phyloP scores from a whole-genome alignment of 805 yeast genomes.

The Yamadazyma scolyti region DNA sequence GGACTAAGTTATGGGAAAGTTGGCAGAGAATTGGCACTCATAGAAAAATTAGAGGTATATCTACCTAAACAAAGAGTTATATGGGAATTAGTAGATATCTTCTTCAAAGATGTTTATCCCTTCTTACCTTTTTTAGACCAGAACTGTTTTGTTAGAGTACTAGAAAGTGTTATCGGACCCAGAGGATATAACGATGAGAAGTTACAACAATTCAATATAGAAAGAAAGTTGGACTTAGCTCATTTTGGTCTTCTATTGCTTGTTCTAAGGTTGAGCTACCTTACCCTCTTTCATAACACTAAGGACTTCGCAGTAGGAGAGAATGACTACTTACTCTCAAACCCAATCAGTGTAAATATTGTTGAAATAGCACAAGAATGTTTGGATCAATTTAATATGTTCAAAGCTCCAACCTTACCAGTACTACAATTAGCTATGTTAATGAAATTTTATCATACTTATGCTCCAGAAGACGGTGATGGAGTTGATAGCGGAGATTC shows the following conservation, averaged over 20 bases:
- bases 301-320: constrained; percentile 24
- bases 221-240: constrained; percentile 39
- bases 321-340: constrained; percentile 33
- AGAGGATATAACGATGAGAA: constrained; percentile 20
- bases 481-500: constrained; percentile 39
- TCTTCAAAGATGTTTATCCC: constrained; percentile 42
- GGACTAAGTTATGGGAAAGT: constrained; percentile 31
- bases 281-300: constrained; percentile 34
- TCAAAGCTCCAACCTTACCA: constrained; percentile 31
- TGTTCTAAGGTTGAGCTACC: constrained; percentile 38
- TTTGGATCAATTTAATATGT: constrained; percentile 49
- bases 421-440: constrained; percentile 29
- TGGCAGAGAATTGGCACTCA: constrained; percentile 24
- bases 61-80: constrained; percentile 37
- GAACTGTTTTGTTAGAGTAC: constrained; percentile 23
- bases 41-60: constrained; percentile 29
- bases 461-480: constrained; percentile 41
- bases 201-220: constrained; percentile 24
- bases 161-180: constrained; percentile 32
- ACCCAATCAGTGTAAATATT: constrained; percentile 44
- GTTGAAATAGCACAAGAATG: constrained; percentile 52
- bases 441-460: constrained; percentile 26
- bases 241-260: constrained; percentile 38
- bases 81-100: constrained; percentile 40
- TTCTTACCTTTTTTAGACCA: constrained; percentile 47